Evolutionary conservation across 441 rosid genomes (phyloP).

Genomic region (Isatis lusitanica): DNA sequence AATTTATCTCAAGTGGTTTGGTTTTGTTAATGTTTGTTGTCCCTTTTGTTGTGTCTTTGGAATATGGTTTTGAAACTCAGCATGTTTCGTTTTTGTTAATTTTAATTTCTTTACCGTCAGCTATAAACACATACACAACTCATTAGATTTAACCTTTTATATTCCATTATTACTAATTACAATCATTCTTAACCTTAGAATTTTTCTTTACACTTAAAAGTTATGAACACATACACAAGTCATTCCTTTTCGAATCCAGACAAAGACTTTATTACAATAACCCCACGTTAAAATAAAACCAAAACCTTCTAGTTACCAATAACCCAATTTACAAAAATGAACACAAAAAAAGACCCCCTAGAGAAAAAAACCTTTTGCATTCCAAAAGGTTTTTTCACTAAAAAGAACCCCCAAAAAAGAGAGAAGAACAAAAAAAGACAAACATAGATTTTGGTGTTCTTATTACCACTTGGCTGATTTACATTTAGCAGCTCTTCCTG

Average conservation of each 20-base stretch:
- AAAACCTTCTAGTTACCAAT: slow-evolving; percentile 36
- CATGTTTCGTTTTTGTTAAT: not conserved
- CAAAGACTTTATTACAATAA: slow-evolving; percentile 26
- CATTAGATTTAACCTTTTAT: not conserved
- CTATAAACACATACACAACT: not conserved
- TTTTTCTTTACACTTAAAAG: slow-evolving; percentile 10
- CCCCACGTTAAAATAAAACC: slow-evolving; percentile 15
- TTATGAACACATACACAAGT: slow-evolving; percentile 15
- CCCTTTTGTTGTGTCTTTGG: slow-evolving; percentile 10
- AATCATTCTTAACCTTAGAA: not conserved
- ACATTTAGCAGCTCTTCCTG: slow-evolving; percentile 72
- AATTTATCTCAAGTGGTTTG: slow-evolving; percentile 22
- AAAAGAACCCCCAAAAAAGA: not conserved
- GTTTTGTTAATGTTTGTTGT: slow-evolving; percentile 16
- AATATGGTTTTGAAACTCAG: slow-evolving; percentile 18
- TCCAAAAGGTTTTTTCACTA: slow-evolving; percentile 19
- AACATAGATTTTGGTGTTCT: not conserved
- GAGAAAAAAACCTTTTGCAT: slow-evolving; percentile 16
- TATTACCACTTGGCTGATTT: slow-evolving; percentile 86
- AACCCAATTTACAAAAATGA: slow-evolving; percentile 36
- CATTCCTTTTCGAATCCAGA: slow-evolving; percentile 13
- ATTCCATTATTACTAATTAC: not conserved
- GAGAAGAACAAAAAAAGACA: not conserved
- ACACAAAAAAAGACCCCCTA: not conserved
- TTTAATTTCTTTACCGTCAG: not conserved